Percentiles rank a stretch among this genome's conserved stretches.
phyloP scores from a whole-genome alignment of 441 rosid species.

The Gossypium aridum region DNA sequence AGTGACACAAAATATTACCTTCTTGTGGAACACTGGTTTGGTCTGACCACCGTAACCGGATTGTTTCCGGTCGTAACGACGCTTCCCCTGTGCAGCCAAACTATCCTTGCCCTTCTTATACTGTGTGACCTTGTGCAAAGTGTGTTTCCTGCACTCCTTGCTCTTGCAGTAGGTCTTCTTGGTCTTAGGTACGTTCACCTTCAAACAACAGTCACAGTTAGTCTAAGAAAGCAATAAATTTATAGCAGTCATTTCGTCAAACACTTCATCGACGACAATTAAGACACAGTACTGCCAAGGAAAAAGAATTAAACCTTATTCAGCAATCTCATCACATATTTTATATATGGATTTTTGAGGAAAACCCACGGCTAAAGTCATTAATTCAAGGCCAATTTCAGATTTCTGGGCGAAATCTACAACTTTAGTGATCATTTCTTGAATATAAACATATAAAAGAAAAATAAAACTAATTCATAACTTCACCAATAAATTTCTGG shows the following conservation, averaged over 20 bases:
- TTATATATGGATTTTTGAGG: not conserved
- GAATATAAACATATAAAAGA: not conserved
- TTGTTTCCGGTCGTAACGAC: conserved; percentile 73
- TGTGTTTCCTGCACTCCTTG: conserved; percentile 75
- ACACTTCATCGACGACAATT: not conserved
- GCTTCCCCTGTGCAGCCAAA: conserved; percentile 60
- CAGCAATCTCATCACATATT: not conserved
- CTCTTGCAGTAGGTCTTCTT: conserved; percentile 67
- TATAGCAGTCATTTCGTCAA: not conserved
- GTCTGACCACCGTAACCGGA: conserved; percentile 75
- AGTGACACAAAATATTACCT: conserved; percentile 24
- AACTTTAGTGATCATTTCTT: not conserved
- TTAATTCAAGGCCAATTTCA: not conserved
- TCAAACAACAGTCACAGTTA: not conserved
- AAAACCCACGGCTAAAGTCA: not conserved
- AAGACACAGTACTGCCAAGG: not conserved
- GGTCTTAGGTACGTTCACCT: conserved; percentile 72
- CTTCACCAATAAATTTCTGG: too few relatives aligned
- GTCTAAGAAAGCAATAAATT: not conserved
- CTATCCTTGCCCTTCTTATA: conserved; percentile 74
- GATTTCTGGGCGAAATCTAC: not conserved
- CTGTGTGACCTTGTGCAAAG: conserved; percentile 72
- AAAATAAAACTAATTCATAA: too few relatives aligned
- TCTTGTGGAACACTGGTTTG: conserved; percentile 60
- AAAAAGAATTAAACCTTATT: not conserved